Conservation (phyloP, 139 green algal species). For the Chlorella sorokiniana region DNA sequence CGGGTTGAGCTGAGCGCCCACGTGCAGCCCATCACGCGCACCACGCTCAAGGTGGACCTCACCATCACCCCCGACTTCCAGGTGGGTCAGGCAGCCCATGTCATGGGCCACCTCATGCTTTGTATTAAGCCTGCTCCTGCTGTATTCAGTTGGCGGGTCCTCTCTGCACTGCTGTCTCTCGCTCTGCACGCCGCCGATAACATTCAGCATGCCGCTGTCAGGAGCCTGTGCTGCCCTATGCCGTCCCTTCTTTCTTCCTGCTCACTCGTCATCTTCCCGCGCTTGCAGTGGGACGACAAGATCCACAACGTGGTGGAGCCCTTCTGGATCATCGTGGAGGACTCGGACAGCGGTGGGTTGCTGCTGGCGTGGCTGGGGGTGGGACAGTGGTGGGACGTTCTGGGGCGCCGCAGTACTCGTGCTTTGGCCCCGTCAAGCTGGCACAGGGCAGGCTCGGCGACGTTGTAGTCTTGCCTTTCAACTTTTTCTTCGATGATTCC, state of each 20-base stretch:
- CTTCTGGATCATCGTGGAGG: slow-evolving; percentile 97
- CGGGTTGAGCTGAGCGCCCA: slow-evolving; percentile 91
- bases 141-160: too few relatives aligned
- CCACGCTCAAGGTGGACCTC: slow-evolving; percentile 93
- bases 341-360: slow-evolving; percentile 57
- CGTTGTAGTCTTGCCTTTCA: background rate
- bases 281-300: slow-evolving; percentile 83
- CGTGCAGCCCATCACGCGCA: slow-evolving; percentile 96
- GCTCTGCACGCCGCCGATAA: background rate
- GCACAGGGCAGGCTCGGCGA: background rate
- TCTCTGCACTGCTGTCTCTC: background rate
- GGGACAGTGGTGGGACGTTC: background rate
- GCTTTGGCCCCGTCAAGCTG: background rate
- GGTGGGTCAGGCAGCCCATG: background rate
- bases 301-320: slow-evolving; percentile 92
- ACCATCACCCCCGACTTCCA: slow-evolving; percentile 97
- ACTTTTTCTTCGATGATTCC: background rate
- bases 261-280: background rate
- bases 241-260: background rate
- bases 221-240: background rate
- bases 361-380: background rate
- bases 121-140: background rate
- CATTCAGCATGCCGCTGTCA: background rate
- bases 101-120: background rate
- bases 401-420: background rate